These are phyloP conservation scores for Gautieria morchelliformis DNA, from an alignment of 768 basidiomycete species.

Conservation along the genomic window DNA sequence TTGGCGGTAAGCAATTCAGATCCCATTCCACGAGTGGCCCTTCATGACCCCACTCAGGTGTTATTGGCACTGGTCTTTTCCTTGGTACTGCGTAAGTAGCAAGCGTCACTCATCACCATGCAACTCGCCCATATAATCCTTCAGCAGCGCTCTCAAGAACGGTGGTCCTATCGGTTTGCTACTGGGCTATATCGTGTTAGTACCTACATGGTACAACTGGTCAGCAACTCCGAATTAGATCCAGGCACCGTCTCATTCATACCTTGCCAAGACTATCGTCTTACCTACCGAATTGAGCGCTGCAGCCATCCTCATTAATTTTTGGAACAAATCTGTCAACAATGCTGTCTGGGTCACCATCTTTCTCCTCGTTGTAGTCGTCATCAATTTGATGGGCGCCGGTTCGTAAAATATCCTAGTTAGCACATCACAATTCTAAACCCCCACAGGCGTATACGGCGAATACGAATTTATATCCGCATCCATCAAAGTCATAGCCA, in stretches of 20 bases:
- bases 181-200: constrained; percentile 47
- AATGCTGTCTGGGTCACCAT: constrained; percentile 24
- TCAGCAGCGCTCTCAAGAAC: neutral
- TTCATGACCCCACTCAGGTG: constrained; percentile 15
- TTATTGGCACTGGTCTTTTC: constrained; percentile 54
- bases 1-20: constrained; percentile 19
- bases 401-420: constrained; percentile 14
- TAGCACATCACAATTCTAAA: no score
- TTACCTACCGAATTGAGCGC: constrained; percentile 71
- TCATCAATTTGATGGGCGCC: constrained; percentile 28
- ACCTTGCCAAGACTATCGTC: constrained; percentile 34
- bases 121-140: no score
- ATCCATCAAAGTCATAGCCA: constrained; percentile 87
- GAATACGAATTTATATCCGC: constrained; percentile 76
- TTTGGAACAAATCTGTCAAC: constrained; percentile 12
- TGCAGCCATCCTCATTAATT: constrained; percentile 40
- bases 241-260: no score
- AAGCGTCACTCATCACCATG: no score
- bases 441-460: constrained; percentile 21
- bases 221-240: no score
- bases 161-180: constrained; percentile 72
- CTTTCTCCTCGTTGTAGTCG: constrained; percentile 21
- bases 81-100: constrained; percentile 29
- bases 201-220: constrained; percentile 13
- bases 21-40: no score